phyloP scores from a whole-genome alignment of 352 stramenopile species.

The Phytophthora fragariaefolia region DNA sequence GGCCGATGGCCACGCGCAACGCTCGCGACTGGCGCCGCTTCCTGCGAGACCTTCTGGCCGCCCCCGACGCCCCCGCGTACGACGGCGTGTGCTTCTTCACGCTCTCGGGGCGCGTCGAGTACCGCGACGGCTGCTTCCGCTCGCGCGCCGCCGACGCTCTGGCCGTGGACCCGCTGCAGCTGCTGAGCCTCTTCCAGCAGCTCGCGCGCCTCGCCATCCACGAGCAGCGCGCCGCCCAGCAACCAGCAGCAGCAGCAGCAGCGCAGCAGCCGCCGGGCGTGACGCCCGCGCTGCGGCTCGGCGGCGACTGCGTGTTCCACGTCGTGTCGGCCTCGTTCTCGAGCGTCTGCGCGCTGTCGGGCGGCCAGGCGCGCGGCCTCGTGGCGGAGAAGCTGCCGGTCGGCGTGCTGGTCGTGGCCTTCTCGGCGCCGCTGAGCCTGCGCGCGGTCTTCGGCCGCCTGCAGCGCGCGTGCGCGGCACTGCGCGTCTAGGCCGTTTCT shows the following conservation, averaged over 20 bases:
- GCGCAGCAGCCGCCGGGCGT: background rate
- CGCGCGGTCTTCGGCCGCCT: constrained; percentile 44
- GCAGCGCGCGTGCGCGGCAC: constrained; percentile 38
- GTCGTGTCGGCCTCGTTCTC: constrained; percentile 56
- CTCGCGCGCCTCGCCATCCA: constrained; percentile 50
- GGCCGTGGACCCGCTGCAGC: constrained; percentile 25
- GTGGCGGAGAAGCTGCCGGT: constrained; percentile 61
- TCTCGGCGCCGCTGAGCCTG: constrained; percentile 44
- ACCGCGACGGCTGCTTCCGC: constrained; percentile 55
- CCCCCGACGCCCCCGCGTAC: constrained; percentile 29
- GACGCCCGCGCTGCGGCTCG: constrained; percentile 43
- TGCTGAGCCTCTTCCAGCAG: constrained; percentile 51
- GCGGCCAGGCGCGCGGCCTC: constrained; percentile 40
- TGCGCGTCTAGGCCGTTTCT: constrained; percentile 35
- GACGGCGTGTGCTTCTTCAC: constrained; percentile 58
- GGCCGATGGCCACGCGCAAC: constrained; percentile 49
- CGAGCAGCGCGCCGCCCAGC: constrained; percentile 15
- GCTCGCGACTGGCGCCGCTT: constrained; percentile 51
- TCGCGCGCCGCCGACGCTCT: background rate
- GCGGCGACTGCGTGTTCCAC: constrained; percentile 41
- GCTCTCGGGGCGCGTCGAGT: constrained; percentile 45
- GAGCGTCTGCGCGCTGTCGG: constrained; percentile 49
- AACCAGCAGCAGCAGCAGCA: constrained; percentile 11
- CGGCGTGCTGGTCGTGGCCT: constrained; percentile 53
- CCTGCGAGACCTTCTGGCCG: constrained; percentile 42